Percentiles rank a stretch among this genome's conserved stretches.
These are phyloP conservation scores for Fusarium torreyae DNA, from an alignment of 2,329 filamentous ascomycete species.

Conservation along the genomic window DNA sequence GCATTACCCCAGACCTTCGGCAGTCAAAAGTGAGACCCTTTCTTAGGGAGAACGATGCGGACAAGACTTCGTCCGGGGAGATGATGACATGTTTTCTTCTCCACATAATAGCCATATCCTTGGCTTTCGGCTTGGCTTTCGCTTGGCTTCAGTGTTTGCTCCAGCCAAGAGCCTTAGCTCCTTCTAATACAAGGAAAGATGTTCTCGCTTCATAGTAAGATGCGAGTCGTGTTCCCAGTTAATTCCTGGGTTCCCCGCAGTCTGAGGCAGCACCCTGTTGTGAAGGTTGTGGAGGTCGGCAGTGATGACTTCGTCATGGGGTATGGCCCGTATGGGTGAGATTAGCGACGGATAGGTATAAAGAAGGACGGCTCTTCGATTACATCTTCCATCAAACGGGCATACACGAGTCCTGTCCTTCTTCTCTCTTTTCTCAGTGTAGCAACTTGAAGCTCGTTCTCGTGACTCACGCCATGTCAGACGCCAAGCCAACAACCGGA, in stretches of 20 bases:
- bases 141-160: constrained; percentile 1
- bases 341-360: constrained; percentile 13
- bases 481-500: constrained; percentile 15
- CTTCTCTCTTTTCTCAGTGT: not conserved
- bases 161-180: constrained; percentile 33
- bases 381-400: not conserved
- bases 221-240: not conserved
- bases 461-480: constrained; percentile 21
- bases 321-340: not conserved
- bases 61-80: too few species aligned
- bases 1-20: too few species aligned
- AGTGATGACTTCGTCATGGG: constrained; percentile 14
- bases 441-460: not conserved
- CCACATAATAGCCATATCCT: constrained; percentile 21
- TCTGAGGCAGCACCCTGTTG: constrained; percentile 25
- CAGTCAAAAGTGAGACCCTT: too few species aligned
- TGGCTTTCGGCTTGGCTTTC: constrained; percentile 30
- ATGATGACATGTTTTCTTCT: not conserved
- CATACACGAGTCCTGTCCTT: constrained; percentile 3
- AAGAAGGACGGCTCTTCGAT: not conserved
- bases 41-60: too few species aligned
- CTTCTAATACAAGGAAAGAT: constrained; percentile 28
- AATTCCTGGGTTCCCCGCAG: constrained; percentile 22
- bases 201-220: not conserved
- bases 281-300: not conserved